phyloP scores from a whole-genome alignment of 2,329 filamentous ascomycete species.

The Colletotrichum zoysiae region DNA sequence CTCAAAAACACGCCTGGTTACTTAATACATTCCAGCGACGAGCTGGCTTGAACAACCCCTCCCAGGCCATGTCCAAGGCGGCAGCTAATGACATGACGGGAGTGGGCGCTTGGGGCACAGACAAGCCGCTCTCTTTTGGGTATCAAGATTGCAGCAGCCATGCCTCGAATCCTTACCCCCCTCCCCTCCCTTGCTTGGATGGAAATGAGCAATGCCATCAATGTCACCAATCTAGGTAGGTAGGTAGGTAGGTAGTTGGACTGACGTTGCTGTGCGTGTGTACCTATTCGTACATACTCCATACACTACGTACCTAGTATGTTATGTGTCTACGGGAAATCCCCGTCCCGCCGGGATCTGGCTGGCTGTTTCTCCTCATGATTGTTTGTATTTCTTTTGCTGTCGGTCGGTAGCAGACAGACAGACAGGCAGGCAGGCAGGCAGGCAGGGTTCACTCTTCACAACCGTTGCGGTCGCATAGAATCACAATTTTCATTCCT shows the following conservation, averaged over 20 bases:
- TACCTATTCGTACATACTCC: no score
- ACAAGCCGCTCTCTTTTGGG: conserved; percentile 21
- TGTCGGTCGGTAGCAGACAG: not conserved
- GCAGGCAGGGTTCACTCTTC: conserved; percentile 7
- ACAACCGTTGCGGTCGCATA: conserved; percentile 16
- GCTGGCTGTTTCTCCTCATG: not conserved
- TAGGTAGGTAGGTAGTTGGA: not conserved
- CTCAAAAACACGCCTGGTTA: not conserved
- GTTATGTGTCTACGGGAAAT: not conserved
- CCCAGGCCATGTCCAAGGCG: conserved; percentile 29
- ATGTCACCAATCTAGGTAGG: not conserved
- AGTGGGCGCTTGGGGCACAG: conserved; percentile 23
- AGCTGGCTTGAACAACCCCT: not conserved
- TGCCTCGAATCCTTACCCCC: conserved; percentile 4
- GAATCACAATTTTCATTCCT: conserved; percentile 36
- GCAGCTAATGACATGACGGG: conserved; percentile 34
- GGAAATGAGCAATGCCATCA: conserved; percentile 24
- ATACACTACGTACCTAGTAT: no score
- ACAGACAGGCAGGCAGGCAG: not conserved
- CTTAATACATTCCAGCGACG: conserved; percentile 2
- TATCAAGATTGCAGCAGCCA: conserved; percentile 21
- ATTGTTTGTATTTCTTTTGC: conserved; percentile 9
- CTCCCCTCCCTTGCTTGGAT: conserved; percentile 16
- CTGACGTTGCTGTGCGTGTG: not conserved
- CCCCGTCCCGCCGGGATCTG: not conserved